Evolutionary conservation across 495 filamentous ascomycete species (phyloP), one percentile per base, ranked within the genome.

Genomic region (Pyrenopolyporus hunteri): DNA sequence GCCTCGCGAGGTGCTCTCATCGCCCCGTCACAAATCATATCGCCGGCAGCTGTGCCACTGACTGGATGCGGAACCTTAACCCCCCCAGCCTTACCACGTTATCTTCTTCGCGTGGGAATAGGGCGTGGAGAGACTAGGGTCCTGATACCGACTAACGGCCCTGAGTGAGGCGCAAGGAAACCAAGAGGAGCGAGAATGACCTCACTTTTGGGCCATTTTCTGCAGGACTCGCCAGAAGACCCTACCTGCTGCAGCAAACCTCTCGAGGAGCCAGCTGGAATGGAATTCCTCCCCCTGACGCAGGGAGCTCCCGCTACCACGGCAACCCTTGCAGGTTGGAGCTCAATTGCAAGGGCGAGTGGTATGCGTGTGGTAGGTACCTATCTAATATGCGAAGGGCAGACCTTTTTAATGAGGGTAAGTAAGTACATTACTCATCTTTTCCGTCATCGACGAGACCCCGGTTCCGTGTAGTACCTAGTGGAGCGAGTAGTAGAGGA

Each of bases 131-230:
- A 55, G 42, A 23, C 19, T 26, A 47, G 39, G 43, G n/a, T 40
- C 35, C 36, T 50, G 49, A 56, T 25, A 58, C 23, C 14, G 28
- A 40, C 29, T 19, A 26, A 16, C 37, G 36, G 32, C 39, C 46
- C 46, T 46, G 35, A 43, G 37, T 43, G 56, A 65, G 62, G 56
- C 62, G 50, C 62, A 56, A 43, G 37, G 26, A 23, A 11, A 56
- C 14, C 6, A 29, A 51, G 54, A 65, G 50, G 62, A 59, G 51
- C 29, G 26, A 44, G 50, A 55, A 59, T 59, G 62, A 65, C 56
- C 44, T 65, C 62, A 56, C 42, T 25, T 35, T 57, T 44, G 31
- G 46, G 42, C 40, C 29, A 28, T 47, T 23, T 49, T 53, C 29
- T 45, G 45, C 49, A 45, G 45, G 36, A 29, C n/a, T n/a, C n/a